Base-by-base conservation (phyloP, 2,329 filamentous ascomycete species). In the Fusarium falciforme region DNA sequence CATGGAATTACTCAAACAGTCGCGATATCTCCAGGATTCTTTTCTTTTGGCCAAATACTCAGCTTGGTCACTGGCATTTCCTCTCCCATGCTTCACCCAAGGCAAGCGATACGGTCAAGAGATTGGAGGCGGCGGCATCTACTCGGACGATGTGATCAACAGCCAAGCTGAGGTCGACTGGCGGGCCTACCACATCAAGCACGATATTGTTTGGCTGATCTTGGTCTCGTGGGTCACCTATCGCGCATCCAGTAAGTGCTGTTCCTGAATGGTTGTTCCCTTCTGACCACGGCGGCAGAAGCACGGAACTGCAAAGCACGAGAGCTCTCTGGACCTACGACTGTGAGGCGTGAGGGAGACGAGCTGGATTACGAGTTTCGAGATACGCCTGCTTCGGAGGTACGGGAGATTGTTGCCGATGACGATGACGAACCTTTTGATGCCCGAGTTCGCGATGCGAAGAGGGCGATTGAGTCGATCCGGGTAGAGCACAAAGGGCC, bases 321-420 rank as follows among this genome's bases (percentile, higher is more conserved):
- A 22, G 27, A 27, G 22, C 14, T 35, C 5, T 57, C 17, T 1
- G 47, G 29, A 3, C 47, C 36, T 8, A 66, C 57, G 10, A 58
- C 57, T 1, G 47, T 35, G 27, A 22, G 62, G 3, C 57, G 47
- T 3, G 57, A 66, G n/a, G 47, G 54, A 20, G 66, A 68, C 11
- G 57, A 68, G 31, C n/a, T 68, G 14, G 57, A 68, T 38, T 65
- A 57, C n/a, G 61, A 65, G 29, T 68, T 68, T 38, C 36, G 66
- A 25, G 22, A 65, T n/a, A 6, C 5, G 3, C 6, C 17, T 16
- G 29, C 42, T 36, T 27, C 22, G 0, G 6, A 52, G 2, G 14
- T 52, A 17, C n/a, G 36, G 22, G 36, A n/a, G 10, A 25, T 52
- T 22, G 31, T 20, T n/a, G 27, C 12, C 16, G 20, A 38, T 20